Evolutionary conservation across 495 filamentous ascomycete genomes (phyloP), one percentile per base, ranked within the genome.

Genomic region (Penicillium daleae): DNA sequence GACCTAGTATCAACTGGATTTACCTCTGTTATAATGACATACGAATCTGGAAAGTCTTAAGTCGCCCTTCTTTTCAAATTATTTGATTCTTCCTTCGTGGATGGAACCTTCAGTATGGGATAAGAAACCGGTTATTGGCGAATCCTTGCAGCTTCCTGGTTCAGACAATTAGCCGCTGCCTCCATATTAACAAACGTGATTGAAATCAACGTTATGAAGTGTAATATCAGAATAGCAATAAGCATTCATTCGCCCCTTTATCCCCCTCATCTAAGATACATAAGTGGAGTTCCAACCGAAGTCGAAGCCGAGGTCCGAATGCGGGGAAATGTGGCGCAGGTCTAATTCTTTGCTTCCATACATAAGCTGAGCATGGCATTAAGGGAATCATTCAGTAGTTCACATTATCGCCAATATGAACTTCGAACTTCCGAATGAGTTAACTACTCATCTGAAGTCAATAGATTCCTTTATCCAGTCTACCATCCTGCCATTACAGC

Each of bases 391-490:
- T 7, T 37, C 40, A 17, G 24, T 39, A 33, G 37, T 17, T 29
- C 17, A 0, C 31, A 24, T 15, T 1, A 33, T 51, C n/a, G 53
- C 37, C 60, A 68, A 55, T 46, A 87, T 86, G 84, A 81, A 85
- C 70, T 87, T 87, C 66, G 74, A 82, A 17, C 67, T 86, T 32
- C 85, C 84, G 0, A 61, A 65, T 2, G 79, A 81, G 17, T 75
- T 87, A 3, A 56, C 74, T 12, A 33, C 74, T 6, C 82, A 86
- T 62, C 58, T 87, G 27, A 27, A 63, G 19, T 67, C 68, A 6
- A 68, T 87, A 22, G 84, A 87, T 72, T 61, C 62, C 5, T 89
- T 87, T 73, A 86, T 87, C 57, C 68, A 78, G n/a, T 60, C 63
- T 7, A 75, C 77, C 32, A 86, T 87, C 57, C 65, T 74, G 10